Conservation (phyloP, 164 flowering plant species). For the Liriodendron chinense region DNA sequence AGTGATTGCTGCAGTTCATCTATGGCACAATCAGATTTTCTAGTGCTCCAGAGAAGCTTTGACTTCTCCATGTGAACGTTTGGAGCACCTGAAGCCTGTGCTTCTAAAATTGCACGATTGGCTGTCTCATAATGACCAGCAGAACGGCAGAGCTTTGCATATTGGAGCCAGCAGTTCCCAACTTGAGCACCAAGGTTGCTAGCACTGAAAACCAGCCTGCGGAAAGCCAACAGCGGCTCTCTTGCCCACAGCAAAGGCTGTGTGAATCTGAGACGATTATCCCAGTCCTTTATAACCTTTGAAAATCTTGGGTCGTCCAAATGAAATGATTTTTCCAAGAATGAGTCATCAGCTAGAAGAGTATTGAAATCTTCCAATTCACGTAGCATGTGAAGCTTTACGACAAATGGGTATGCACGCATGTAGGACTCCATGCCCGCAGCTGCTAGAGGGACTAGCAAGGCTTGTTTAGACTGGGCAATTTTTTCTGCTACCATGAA, state of each 20-base stretch:
- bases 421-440: conserved; percentile 98
- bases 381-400: conserved; percentile 87
- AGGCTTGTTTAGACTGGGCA: conserved; percentile 86
- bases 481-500: conserved; percentile 81
- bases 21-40: conserved; percentile 88
- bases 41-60: conserved; percentile 90
- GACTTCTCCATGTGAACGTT: conserved; percentile 95
- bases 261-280: conserved; percentile 72
- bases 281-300: conserved; percentile 70
- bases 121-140: conserved; percentile 99
- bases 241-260: conserved; percentile 97
- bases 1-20: conserved; percentile 86
- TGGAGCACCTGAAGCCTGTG: conserved; percentile 79
- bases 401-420: conserved; percentile 89
- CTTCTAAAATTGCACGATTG: conserved; percentile 88
- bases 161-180: conserved; percentile 95
- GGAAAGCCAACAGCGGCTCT: conserved; percentile 88
- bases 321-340: conserved; percentile 70
- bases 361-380: conserved; percentile 87
- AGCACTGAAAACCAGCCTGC: conserved; percentile 85
- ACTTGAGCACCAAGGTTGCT: conserved; percentile 76
- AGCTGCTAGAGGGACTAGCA: conserved; percentile 96
- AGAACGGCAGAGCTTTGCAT: conserved; percentile 93
- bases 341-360: conserved; percentile 71
- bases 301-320: conserved; percentile 48